Conservation (phyloP, 2,329 filamentous ascomycete species). For the Cladosporium sp. region DNA sequence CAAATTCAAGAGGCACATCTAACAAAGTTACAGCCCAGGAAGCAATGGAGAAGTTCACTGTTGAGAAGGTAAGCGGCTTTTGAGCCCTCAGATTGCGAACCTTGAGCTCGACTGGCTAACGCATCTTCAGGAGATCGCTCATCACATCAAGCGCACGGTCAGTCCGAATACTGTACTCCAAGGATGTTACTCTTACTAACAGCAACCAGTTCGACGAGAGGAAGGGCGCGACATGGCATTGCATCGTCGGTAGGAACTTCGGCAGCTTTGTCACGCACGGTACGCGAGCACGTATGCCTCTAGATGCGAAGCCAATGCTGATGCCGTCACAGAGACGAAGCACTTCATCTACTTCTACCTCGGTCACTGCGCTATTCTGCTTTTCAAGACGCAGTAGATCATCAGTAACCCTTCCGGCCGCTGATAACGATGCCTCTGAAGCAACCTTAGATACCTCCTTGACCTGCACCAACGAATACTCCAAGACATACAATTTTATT, state of each 20-base stretch:
- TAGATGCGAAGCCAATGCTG: slow-evolving; percentile 12
- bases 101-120: neutral
- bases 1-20: too few species aligned
- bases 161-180: slow-evolving; percentile 4
- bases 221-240: slow-evolving; percentile 98
- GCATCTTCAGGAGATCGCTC: slow-evolving; percentile 71
- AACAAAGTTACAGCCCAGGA: slow-evolving; percentile 50
- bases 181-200: slow-evolving; percentile 8
- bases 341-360: slow-evolving; percentile 99
- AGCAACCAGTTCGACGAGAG: slow-evolving; percentile 82
- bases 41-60: slow-evolving; percentile 65
- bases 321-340: slow-evolving; percentile 70
- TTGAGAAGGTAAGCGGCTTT: slow-evolving; percentile 56
- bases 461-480: neutral
- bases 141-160: slow-evolving; percentile 92
- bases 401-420: neutral
- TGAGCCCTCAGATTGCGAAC: neutral
- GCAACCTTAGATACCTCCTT: slow-evolving; percentile 6
- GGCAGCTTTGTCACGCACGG: slow-evolving; percentile 98
- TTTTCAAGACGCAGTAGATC: slow-evolving; percentile 96
- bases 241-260: slow-evolving; percentile 97
- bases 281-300: slow-evolving; percentile 39
- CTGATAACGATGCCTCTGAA: slow-evolving; percentile 1
- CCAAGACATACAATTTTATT: neutral
- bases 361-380: slow-evolving; percentile 92